Evolutionary conservation across 169 alveolate species (phyloP).

Genomic region (Plasmodium ovale): DNA sequence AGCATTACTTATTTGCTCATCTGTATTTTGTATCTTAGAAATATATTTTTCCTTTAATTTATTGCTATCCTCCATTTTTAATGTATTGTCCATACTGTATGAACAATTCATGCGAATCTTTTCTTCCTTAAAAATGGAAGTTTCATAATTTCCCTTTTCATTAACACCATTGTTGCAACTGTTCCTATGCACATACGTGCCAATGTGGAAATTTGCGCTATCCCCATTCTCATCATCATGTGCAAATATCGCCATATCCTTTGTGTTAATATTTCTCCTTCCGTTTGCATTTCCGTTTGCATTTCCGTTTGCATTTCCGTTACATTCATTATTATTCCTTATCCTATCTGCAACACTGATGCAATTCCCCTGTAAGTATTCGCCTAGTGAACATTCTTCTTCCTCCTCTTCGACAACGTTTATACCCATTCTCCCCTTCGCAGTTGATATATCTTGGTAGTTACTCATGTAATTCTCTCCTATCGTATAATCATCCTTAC

Average conservation of each 20-base stretch:
- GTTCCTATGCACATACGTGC: not conserved
- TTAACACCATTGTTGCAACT: not conserved
- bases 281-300: not conserved
- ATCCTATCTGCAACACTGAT: too few relatives aligned
- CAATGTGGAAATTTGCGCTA: not conserved
- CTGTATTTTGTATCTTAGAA: not conserved
- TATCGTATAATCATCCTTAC: not conserved
- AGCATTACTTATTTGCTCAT: not conserved
- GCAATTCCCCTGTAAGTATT: too few relatives aligned
- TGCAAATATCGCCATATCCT: not conserved
- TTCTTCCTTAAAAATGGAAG: conserved; percentile 18
- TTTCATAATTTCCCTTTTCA: conserved; percentile 10
- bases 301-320: not conserved
- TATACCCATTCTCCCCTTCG: too few relatives aligned
- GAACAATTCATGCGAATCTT: conserved; percentile 4
- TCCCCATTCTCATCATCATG: conserved; percentile 4
- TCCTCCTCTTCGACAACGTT: too few relatives aligned
- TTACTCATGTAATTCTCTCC: not conserved
- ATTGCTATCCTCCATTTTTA: not conserved
- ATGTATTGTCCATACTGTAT: not conserved
- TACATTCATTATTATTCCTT: too few relatives aligned
- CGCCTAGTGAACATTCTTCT: too few relatives aligned
- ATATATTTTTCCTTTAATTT: not conserved
- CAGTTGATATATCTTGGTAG: not conserved
- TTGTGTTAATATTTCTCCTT: not conserved